These are phyloP conservation scores for Anethum foeniculum DNA, from an alignment of 140 eudicot genomes.

Conservation along the genomic window DNA sequence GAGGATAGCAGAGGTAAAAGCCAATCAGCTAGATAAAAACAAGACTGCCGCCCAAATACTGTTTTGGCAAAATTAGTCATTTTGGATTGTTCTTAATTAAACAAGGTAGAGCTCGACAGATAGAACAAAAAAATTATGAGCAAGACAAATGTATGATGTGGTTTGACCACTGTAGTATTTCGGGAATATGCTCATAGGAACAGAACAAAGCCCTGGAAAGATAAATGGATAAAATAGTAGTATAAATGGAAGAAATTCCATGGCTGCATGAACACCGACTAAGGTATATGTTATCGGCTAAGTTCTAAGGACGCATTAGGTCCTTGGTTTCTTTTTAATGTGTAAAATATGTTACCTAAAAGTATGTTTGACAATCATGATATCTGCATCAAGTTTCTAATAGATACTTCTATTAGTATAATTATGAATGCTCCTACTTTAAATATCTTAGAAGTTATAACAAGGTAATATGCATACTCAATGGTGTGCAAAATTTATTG, in stretches of 20 bases:
- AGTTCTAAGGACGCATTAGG: neutral
- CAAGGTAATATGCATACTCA: neutral
- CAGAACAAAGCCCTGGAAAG: neutral
- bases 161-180: constrained; percentile 3
- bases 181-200: neutral
- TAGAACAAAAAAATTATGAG: neutral
- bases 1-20: neutral
- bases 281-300: neutral
- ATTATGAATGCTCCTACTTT: neutral
- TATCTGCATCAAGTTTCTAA: neutral
- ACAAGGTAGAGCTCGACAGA: neutral
- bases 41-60: neutral
- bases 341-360: neutral
- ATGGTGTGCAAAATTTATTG: neutral
- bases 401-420: neutral
- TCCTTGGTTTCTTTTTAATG: neutral
- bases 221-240: neutral
- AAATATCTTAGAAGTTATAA: neutral
- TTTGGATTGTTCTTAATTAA: neutral
- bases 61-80: no score
- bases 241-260: neutral
- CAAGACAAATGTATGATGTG: constrained; percentile 1
- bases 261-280: neutral
- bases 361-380: neutral
- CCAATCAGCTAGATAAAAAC: neutral